Evolutionary conservation across 495 filamentous ascomycete species (phyloP).

Genomic region (Barbatosphaeria neglecta): DNA sequence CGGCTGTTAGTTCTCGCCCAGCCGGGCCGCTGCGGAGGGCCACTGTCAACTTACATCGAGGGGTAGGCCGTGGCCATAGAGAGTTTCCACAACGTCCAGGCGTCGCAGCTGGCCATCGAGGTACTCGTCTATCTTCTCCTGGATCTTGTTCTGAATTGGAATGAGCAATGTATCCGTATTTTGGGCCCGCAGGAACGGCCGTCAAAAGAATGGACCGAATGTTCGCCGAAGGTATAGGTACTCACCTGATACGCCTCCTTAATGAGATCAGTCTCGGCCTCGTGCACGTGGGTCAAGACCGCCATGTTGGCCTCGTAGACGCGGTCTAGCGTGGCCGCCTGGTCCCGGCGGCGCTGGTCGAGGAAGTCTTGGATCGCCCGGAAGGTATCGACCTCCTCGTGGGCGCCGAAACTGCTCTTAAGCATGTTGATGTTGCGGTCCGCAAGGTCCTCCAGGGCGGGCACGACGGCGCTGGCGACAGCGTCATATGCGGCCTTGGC

Average conservation of each 20-base stretch:
- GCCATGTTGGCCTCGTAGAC: not conserved
- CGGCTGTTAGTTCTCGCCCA: too few relatives aligned
- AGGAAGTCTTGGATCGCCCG: slow-evolving; percentile 15
- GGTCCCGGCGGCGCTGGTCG: slow-evolving; percentile 11
- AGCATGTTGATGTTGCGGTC: slow-evolving; percentile 25
- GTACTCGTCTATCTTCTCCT: slow-evolving; percentile 21
- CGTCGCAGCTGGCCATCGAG: slow-evolving; percentile 22
- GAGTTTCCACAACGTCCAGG: slow-evolving; percentile 19
- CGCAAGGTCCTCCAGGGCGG: slow-evolving; percentile 29
- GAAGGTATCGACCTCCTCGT: slow-evolving; percentile 23
- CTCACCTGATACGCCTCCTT: slow-evolving; percentile 6
- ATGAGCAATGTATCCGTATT: slow-evolving; percentile 4
- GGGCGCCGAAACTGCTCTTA: slow-evolving; percentile 13
- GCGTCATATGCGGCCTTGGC: slow-evolving; percentile 25
- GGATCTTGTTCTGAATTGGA: slow-evolving; percentile 10
- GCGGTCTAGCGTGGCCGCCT: not conserved
- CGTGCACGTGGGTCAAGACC: not conserved
- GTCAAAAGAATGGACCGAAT: too few relatives aligned
- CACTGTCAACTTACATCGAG: slow-evolving; percentile 24
- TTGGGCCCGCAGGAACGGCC: too few relatives aligned
- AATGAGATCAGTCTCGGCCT: not conserved
- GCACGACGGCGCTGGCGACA: slow-evolving; percentile 26
- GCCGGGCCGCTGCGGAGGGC: too few relatives aligned
- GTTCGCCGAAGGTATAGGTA: not conserved
- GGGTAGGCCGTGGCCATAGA: slow-evolving; percentile 22